Conservation (phyloP, 352 stramenopile species). For the Phytophthora hybrid region DNA sequence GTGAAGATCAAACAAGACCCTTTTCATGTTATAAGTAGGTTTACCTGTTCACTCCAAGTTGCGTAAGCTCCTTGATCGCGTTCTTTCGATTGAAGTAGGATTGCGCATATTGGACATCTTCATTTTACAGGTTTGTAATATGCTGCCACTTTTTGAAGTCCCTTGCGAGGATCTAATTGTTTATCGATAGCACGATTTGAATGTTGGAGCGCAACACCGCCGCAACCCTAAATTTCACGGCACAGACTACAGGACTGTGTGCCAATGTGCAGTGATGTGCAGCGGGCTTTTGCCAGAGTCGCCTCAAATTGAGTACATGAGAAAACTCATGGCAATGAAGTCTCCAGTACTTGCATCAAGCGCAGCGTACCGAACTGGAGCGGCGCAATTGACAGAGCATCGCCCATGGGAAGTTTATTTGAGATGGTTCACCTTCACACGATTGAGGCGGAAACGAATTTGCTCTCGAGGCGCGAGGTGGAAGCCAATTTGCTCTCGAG, state of each 20-base stretch:
- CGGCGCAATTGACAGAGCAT: not conserved
- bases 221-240: constrained; percentile 3
- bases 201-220: constrained; percentile 7
- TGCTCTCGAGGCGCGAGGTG: not conserved
- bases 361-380: not conserved
- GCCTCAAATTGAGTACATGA: constrained; percentile 1
- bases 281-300: not conserved
- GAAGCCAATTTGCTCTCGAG: constrained; percentile 8
- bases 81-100: constrained; percentile 11
- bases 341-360: not conserved
- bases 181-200: constrained; percentile 2
- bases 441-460: not conserved
- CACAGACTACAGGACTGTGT: constrained; percentile 13
- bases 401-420: not conserved
- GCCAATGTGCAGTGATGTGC: constrained; percentile 1
- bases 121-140: constrained; percentile 18
- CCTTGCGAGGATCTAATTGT: not conserved
- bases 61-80: constrained; percentile 11
- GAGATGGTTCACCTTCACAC: constrained; percentile 9
- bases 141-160: too few species aligned
- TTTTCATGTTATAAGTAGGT: constrained; percentile 15
- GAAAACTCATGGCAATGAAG: not conserved
- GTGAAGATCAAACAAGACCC: constrained; percentile 18
- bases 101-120: constrained; percentile 20
- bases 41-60: constrained; percentile 18